Evolutionary conservation across 1,284 basidiomycete genomes (phyloP).

Genomic region (Moesziomyces sp.): DNA sequence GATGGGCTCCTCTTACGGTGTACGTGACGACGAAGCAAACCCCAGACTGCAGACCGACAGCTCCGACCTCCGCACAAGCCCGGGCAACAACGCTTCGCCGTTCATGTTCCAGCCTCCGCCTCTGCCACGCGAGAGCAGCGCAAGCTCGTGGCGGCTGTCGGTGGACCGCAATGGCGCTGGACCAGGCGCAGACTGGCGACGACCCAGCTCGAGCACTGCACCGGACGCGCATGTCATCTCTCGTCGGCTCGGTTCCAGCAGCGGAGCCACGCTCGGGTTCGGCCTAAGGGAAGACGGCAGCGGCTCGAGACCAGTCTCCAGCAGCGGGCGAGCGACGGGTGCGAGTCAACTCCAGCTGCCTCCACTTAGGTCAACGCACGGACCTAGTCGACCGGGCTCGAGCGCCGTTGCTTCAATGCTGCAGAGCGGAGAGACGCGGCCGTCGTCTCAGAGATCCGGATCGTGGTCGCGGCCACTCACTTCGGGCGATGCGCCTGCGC

Average conservation of each 20-base stretch:
- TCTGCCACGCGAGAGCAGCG: constrained; percentile 38
- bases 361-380: constrained; percentile 25
- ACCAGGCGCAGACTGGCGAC: constrained; percentile 29
- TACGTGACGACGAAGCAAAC: constrained; percentile 16
- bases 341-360: constrained; percentile 26
- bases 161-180: constrained; percentile 21
- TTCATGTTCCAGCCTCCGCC: constrained; percentile 61
- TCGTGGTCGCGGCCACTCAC: constrained; percentile 42
- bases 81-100: constrained; percentile 50
- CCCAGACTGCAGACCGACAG: constrained; percentile 38
- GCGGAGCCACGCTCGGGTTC: constrained; percentile 16
- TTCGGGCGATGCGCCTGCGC: constrained; percentile 30
- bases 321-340: constrained; percentile 8
- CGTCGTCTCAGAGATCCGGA: constrained; percentile 8
- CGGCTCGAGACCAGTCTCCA: constrained; percentile 33
- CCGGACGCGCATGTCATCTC: constrained; percentile 46
- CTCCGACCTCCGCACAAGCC: constrained; percentile 48
- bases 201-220: constrained; percentile 43
- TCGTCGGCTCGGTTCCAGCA: constrained; percentile 31
- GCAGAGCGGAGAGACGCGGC: constrained; percentile 13
- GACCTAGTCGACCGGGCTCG: constrained; percentile 21
- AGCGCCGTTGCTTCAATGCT: constrained; percentile 22
- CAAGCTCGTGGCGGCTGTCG: constrained; percentile 18
- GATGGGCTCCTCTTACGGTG: constrained; percentile 27
- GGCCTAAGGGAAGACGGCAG: constrained; percentile 24